Base-by-base conservation (phyloP, 768 basidiomycete genomes). In the Gymnopilus junonius region DNA sequence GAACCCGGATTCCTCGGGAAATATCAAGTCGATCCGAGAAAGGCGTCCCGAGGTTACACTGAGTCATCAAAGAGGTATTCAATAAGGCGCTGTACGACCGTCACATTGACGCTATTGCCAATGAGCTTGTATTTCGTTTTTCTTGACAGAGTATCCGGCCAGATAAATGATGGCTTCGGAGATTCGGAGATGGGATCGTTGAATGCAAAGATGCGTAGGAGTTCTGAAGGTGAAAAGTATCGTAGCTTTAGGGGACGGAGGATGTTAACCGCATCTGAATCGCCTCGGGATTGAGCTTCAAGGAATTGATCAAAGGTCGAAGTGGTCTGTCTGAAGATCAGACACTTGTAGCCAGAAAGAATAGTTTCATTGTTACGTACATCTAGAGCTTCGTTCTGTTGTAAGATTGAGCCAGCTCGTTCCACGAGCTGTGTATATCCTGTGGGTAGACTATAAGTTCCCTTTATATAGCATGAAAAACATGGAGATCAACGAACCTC, bases 101-200 rank as follows among this genome's bases (percentile, higher is more conserved):
- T 78, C 7, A 93, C 90, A 73, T 94, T 94, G 8, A 94, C 87
- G 60, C 92, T 93, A 73, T 94, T 94, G 17, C 93, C 93, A 58
- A 94, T 88, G 29, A 93, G 77, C 50, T 86, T 83, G 66, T 94
- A 93, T 70, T 87, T 88, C 10, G 89, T 85, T 74, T 91, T 93
- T 1, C 70, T 82, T 2, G 90, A 87, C 10, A 91, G 74, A 2
- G 71, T 71, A 7, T 73, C 66, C 4, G 92, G 91, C 91, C 92
- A 94, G n/a, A 72, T 59, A 67, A 93, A 90, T 17, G 8, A 61
- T 3, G 59, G 58, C 23, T 56, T 25, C 34, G 51, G 32, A 5
- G 55, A 42, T 11, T 64, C 56, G 20, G 62, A 50, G n/a, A 35
- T 43, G 23, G 73, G 66, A 1, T 75, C 74, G 8, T 80, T 77